Conservation (phyloP, 441 rosid species). For the Pelargonium exstipulatum region DNA sequence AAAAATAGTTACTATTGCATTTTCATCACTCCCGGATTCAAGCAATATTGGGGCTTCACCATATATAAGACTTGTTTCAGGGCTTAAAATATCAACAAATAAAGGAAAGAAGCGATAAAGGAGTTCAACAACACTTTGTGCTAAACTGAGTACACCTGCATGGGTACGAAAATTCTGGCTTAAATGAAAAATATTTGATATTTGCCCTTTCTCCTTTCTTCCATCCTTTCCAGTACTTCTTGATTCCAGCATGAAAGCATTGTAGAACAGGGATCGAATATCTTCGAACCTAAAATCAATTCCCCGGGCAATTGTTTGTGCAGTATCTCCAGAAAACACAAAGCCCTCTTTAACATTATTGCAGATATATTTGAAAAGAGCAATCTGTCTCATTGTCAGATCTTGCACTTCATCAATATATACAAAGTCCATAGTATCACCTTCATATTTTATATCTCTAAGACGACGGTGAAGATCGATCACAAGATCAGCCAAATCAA, state of each 20-base stretch:
- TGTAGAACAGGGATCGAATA: constrained; percentile 29
- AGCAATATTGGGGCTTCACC: constrained; percentile 52
- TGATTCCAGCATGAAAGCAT: constrained; percentile 34
- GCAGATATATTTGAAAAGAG: constrained; percentile 42
- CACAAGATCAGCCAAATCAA: constrained; percentile 50
- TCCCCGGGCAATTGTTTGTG: constrained; percentile 41
- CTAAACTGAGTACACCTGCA: constrained; percentile 47
- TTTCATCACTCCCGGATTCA: constrained; percentile 30
- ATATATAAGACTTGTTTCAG: constrained; percentile 35
- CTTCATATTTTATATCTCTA: constrained; percentile 20
- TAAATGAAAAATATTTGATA: constrained; percentile 37
- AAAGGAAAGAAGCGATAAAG: constrained; percentile 40
- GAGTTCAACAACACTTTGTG: constrained; percentile 46
- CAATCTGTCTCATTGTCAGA: constrained; percentile 52
- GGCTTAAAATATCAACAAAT: constrained; percentile 33
- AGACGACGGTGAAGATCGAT: constrained; percentile 46
- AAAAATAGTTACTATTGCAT: constrained; percentile 35
- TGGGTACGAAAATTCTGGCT: constrained; percentile 58
- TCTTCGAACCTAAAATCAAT: constrained; percentile 35
- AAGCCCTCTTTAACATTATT: constrained; percentile 42
- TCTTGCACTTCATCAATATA: constrained; percentile 65
- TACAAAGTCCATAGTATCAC: constrained; percentile 39
- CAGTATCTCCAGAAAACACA: constrained; percentile 50
- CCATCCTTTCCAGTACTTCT: constrained; percentile 15
- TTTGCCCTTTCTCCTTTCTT: constrained; percentile 33